phyloP scores from a whole-genome alignment of 768 basidiomycete genomes.

The Tylopilus felleus region DNA sequence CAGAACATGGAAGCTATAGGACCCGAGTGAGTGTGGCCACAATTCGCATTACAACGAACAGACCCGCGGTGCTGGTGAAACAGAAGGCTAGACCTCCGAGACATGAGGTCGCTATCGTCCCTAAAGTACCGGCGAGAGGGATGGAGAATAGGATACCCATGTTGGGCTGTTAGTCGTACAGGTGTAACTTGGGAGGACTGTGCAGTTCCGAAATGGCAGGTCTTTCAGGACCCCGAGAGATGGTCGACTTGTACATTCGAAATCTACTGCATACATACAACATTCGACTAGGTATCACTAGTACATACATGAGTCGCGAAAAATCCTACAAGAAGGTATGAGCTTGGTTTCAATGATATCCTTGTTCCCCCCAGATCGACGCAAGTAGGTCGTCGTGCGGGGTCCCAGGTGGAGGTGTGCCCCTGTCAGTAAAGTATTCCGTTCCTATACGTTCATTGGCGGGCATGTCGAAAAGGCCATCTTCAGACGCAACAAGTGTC shows the following conservation, averaged over 20 bases:
- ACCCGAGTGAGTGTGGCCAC: background rate
- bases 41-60: constrained; percentile 22
- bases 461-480: background rate
- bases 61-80: constrained; percentile 82
- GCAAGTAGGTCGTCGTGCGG: background rate
- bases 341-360: background rate
- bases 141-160: constrained; percentile 79
- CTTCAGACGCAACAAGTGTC: constrained; percentile 17
- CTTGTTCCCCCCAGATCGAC: background rate
- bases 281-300: background rate
- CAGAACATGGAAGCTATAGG: constrained; percentile 86
- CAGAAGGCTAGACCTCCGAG: constrained; percentile 81
- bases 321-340: background rate
- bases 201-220: constrained; percentile 1
- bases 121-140: constrained; percentile 64
- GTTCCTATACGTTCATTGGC: background rate
- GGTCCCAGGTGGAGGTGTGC: background rate
- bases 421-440: background rate
- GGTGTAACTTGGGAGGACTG: background rate
- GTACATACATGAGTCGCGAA: background rate
- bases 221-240: background rate
- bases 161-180: constrained; percentile 4
- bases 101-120: constrained; percentile 78
- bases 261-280: no score
- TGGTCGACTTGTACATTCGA: no score